Evolutionary conservation across 805 yeast species (phyloP).

Genomic region (Saturnispora dispora): DNA sequence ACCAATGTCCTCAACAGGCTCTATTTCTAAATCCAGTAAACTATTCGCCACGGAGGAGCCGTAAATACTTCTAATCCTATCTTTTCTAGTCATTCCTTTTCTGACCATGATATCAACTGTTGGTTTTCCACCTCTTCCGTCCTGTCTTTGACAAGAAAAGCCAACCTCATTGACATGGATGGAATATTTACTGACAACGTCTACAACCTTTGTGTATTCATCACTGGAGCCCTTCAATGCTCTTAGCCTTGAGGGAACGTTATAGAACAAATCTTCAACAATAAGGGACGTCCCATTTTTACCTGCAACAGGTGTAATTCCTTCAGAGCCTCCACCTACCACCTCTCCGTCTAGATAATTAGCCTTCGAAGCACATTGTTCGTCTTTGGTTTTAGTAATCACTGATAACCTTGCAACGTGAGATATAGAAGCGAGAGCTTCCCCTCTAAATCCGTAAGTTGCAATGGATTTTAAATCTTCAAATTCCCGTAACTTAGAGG

Average conservation of each 20-base stretch:
- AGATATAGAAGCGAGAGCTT: slow-evolving; percentile 90
- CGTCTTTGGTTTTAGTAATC: slow-evolving; percentile 54
- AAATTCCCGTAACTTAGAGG: slow-evolving; percentile 68
- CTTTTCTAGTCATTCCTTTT: slow-evolving; percentile 40
- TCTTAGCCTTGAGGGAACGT: slow-evolving; percentile 68
- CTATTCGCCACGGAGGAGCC: slow-evolving; percentile 65
- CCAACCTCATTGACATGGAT: slow-evolving; percentile 64
- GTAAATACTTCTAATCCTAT: slow-evolving; percentile 63
- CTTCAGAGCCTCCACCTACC: slow-evolving; percentile 18
- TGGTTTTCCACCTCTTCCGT: slow-evolving; percentile 40
- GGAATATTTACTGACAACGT: slow-evolving; percentile 76
- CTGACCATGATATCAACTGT: slow-evolving; percentile 57
- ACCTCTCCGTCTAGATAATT: slow-evolving; percentile 61
- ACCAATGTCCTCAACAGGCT: slow-evolving; percentile 36
- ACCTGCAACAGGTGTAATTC: slow-evolving; percentile 76
- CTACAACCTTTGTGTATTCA: slow-evolving; percentile 69
- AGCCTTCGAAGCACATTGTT: slow-evolving; percentile 63
- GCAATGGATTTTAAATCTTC: slow-evolving; percentile 64
- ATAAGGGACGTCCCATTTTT: slow-evolving; percentile 74
- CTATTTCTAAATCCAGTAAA: slow-evolving; percentile 39
- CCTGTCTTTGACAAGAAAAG: slow-evolving; percentile 70
- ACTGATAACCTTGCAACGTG: slow-evolving; percentile 80
- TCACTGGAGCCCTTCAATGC: slow-evolving; percentile 60
- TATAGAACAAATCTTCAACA: slow-evolving; percentile 86
- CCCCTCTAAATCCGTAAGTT: slow-evolving; percentile 95